Evolutionary conservation across 2,329 filamentous ascomycete species (phyloP), one percentile per base, ranked within the genome.

Genomic region (Sporothrix pseudoabietina): DNA sequence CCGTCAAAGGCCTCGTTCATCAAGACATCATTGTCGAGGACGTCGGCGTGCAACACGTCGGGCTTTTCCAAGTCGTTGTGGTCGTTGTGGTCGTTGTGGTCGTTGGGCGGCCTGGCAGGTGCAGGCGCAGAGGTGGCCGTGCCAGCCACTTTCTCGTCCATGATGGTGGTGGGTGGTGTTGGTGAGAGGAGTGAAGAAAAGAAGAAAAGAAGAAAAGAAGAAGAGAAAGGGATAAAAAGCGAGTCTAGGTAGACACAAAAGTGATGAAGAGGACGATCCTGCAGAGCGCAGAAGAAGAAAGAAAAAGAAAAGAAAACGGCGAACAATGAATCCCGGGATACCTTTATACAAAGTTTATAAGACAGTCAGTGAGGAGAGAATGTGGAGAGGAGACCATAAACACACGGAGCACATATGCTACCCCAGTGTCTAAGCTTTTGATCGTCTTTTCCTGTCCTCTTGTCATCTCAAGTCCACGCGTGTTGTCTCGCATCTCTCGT

Each of bases 31-130:
- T 82, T 79, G 77, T 87, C 85, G 69, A 85, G 76, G 75, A 87
- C 82, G 63, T 81, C 80, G 61, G 86, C 86, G 75, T 88, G 86
- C 86, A 88, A 81, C 85, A 88, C 12, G 80, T 83, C 39, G 83
- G 84, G 79, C 49, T 69, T 66, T 52, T 68, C 59, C 8, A 44
- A 4, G 39, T 65, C 59, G 59, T 65, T 32, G 32, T 9, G 12
- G 14, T 39, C 57, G 57, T 61, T 12, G 55, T n/a, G 47, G 47
- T 10, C 16, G 49, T n/a, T n/a, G n/a, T 54, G 52, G 10, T 55
- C 9, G n/a, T 10, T 30, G 52, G 52, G 6, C 39, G 59, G 12
- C 5, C 32, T 39, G 32, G 6, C 39, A 3, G 59, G n/a, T 1
- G 30, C n/a, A 9, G 35, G n/a, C 7, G 35, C n/a, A 9, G 59